These are phyloP conservation scores for Botrytis medusae DNA, from an alignment of 2,329 filamentous ascomycete species.

Conservation along the genomic window DNA sequence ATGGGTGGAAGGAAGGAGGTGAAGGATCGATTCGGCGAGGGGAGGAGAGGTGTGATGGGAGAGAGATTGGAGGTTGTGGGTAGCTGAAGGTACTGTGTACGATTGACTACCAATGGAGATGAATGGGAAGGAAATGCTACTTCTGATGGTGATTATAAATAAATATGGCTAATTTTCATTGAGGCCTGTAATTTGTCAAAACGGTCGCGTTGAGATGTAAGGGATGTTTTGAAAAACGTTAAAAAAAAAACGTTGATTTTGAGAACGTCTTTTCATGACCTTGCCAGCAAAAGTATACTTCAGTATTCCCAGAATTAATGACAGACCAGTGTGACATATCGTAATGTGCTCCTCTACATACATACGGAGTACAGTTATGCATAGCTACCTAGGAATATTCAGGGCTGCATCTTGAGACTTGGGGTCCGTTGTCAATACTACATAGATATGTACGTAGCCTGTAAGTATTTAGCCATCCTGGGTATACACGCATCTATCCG, in stretches of 20 bases:
- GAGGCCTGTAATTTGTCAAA: background rate
- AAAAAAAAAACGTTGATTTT: background rate
- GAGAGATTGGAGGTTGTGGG: background rate
- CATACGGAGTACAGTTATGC: background rate
- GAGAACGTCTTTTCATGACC: background rate
- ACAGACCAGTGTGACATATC: background rate
- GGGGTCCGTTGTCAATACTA: background rate
- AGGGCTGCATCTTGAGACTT: slow-evolving; percentile 2
- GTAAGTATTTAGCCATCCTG: background rate
- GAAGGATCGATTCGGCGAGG: background rate
- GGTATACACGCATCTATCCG: background rate
- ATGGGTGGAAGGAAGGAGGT: background rate
- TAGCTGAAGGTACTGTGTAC: background rate
- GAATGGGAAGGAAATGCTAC: background rate
- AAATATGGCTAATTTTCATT: background rate
- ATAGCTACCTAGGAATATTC: background rate
- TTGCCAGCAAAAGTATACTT: background rate
- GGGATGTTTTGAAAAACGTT: background rate
- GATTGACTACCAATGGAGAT: background rate
- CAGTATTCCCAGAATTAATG: background rate
- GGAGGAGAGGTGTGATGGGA: background rate
- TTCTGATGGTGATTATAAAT: background rate
- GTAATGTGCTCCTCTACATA: background rate
- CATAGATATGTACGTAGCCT: background rate
- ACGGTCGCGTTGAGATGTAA: background rate